A percentile compares a stretch with the other conserved stretches of the same genome.
These are phyloP conservation scores for Coix lacrymajobi DNA, from an alignment of 176 grass and related monocot genomes.

Conservation along the genomic window DNA sequence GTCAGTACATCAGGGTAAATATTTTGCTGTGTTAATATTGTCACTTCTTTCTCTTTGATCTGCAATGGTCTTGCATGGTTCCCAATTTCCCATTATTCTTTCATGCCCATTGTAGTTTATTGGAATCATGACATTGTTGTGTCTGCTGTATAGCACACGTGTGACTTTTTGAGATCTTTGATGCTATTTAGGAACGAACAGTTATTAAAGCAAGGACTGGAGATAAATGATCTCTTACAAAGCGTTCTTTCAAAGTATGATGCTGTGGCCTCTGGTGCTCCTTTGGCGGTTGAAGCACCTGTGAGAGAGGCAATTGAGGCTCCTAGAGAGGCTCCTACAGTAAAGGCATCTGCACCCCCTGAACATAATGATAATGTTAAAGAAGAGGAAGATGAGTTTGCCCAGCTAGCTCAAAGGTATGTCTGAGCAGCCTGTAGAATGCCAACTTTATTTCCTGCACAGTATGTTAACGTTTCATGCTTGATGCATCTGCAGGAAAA, in stretches of 20 bases:
- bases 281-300: conserved; percentile 46
- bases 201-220: conserved; percentile 75
- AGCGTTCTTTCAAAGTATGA: conserved; percentile 69
- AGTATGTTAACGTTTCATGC: neutral
- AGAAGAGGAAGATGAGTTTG: conserved; percentile 82
- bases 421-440: conserved; percentile 9
- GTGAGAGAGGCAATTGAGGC: conserved; percentile 12
- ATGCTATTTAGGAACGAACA: conserved; percentile 60
- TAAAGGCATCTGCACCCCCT: conserved; percentile 23
- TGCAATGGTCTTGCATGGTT: neutral
- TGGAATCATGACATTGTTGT: neutral
- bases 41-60: neutral
- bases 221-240: conserved; percentile 75
- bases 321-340: conserved; percentile 26
- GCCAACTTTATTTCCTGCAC: neutral
- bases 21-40: neutral
- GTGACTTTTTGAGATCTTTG: conserved; percentile 19
- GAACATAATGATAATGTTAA: conserved; percentile 24
- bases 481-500: conserved; percentile 42
- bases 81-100: conserved; percentile 17
- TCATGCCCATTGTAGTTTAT: conserved; percentile 11
- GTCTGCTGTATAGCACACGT: conserved; percentile 1
- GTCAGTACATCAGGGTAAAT: conserved; percentile 76
- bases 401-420: conserved; percentile 69
- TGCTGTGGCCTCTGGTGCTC: conserved; percentile 45